A percentile compares a stretch with the other conserved stretches of the same genome.
Conservation (phyloP, 2,329 filamentous ascomycete genomes). For the Cercospora berteroae region DNA sequence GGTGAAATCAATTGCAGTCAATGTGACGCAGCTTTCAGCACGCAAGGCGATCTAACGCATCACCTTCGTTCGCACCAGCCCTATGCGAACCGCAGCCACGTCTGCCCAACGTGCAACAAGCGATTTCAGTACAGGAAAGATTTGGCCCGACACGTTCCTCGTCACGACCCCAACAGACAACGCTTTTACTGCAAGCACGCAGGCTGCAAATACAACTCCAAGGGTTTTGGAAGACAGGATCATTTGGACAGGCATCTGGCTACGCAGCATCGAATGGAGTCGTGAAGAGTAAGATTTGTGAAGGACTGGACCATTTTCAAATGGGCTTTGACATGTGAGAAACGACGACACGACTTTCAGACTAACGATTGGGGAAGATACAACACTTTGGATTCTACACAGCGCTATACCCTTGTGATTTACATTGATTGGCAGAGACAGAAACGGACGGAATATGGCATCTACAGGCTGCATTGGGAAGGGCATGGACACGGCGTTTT, state of each 20-base stretch:
- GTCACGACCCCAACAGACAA: constrained; percentile 26
- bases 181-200: constrained; percentile 20
- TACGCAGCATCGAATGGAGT: constrained; percentile 24
- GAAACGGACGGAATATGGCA: neutral
- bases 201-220: constrained; percentile 24
- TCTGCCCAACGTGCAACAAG: constrained; percentile 23
- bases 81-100: constrained; percentile 24
- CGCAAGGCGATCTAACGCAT: constrained; percentile 25
- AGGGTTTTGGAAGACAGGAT: constrained; percentile 26
- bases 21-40: constrained; percentile 24
- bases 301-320: neutral
- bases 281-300: neutral
- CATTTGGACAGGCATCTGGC: constrained; percentile 25
- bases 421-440: neutral
- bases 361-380: neutral
- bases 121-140: constrained; percentile 29
- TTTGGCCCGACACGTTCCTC: constrained; percentile 22
- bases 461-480: neutral
- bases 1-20: constrained; percentile 19
- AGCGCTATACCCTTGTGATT: neutral
- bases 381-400: neutral
- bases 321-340: neutral
- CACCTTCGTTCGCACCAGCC: constrained; percentile 25
- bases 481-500: neutral
- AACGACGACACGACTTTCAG: neutral